Evolutionary conservation across 2,329 filamentous ascomycete genomes (phyloP).

Genomic region (Dendrostoma leiphaemia): DNA sequence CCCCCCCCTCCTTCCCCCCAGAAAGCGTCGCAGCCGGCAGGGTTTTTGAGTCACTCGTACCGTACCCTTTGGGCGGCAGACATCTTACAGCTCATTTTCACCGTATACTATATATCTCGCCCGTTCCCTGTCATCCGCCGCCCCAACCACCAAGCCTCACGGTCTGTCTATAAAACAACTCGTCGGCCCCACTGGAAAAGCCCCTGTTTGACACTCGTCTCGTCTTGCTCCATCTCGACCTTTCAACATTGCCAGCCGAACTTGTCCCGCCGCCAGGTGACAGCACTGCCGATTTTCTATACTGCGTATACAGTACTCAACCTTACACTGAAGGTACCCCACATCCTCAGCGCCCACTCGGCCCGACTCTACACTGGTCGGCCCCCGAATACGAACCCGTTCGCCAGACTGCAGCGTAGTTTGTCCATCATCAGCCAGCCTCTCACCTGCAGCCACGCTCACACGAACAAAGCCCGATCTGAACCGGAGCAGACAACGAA

Average conservation of each 20-base stretch:
- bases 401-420: not conserved
- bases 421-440: not conserved
- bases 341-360: not conserved
- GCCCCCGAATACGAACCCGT: not conserved
- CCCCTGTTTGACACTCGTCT: not conserved
- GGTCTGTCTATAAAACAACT: too few relatives aligned
- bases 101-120: too few relatives aligned
- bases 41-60: not conserved
- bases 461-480: not conserved
- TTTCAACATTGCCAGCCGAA: not conserved
- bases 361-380: not conserved
- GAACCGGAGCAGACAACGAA: not conserved
- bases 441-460: not conserved
- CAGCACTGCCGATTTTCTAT: too few relatives aligned
- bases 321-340: not conserved
- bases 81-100: too few relatives aligned
- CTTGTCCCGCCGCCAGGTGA: not conserved
- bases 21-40: conserved; percentile 1
- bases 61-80: not conserved
- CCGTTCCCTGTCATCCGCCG: not conserved
- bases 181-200: not conserved
- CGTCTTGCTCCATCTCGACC: not conserved
- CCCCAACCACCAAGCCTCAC: too few relatives aligned
- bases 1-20: too few relatives aligned
- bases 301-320: too few relatives aligned